Conservation (phyloP, 2,329 filamentous ascomycete genomes). For the Grosmannia serpens region DNA sequence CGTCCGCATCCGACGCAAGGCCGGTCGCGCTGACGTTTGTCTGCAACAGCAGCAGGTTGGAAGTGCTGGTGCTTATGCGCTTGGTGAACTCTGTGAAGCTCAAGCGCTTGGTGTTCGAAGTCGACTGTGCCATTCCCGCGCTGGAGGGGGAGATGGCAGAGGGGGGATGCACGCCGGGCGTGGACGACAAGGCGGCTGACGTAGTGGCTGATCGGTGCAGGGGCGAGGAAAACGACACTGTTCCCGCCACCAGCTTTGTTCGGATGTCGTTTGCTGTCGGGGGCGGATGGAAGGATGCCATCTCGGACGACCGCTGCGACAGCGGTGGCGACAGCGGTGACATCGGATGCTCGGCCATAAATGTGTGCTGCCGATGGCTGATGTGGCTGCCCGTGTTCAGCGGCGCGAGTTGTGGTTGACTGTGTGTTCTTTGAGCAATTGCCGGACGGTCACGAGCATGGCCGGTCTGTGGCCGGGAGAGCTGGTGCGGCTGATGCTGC, state of each 20-base stretch:
- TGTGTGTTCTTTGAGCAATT: slow-evolving; percentile 32
- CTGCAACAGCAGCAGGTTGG: slow-evolving; percentile 46
- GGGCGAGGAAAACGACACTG: not conserved
- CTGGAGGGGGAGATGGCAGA: not conserved
- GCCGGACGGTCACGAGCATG: slow-evolving; percentile 36
- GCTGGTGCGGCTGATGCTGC: too few species aligned
- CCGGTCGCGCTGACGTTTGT: slow-evolving; percentile 26
- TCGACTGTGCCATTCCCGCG: slow-evolving; percentile 29
- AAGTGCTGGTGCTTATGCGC: slow-evolving; percentile 49
- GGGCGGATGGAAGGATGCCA: not conserved
- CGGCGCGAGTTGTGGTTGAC: slow-evolving; percentile 35
- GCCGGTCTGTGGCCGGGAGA: slow-evolving; percentile 40
- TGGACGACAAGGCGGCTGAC: not conserved
- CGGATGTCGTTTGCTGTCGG: not conserved
- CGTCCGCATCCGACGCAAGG: slow-evolving; percentile 15
- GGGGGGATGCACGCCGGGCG: not conserved
- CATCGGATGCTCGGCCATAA: slow-evolving; percentile 21
- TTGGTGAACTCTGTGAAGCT: slow-evolving; percentile 52
- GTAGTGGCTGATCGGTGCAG: slow-evolving; percentile 1
- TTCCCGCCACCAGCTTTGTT: slow-evolving; percentile 8
- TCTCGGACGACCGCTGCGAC: slow-evolving; percentile 6
- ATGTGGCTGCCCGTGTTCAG: slow-evolving; percentile 22
- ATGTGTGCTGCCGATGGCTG: not conserved
- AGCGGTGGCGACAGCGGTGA: slow-evolving; percentile 12
- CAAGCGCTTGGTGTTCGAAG: slow-evolving; percentile 43